Percentiles rank a stretch among this genome's conserved stretches.
These are phyloP conservation scores for Starmerella lactis-condensi DNA, from an alignment of 805 yeast genomes.

Conservation along the genomic window DNA sequence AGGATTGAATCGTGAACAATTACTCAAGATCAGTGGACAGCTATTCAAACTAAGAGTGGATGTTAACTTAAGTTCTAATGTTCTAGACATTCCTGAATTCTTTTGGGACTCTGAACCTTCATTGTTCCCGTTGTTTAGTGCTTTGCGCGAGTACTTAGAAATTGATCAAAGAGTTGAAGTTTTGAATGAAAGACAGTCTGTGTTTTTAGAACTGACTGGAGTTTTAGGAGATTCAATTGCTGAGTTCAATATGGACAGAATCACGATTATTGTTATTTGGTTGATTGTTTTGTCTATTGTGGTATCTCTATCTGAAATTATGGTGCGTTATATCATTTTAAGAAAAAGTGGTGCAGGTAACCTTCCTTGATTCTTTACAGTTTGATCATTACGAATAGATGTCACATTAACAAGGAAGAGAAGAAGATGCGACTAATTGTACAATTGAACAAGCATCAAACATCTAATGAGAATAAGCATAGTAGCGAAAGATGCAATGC, in stretches of 20 bases:
- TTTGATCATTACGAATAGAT: too few species aligned
- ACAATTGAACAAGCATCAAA: slow-evolving; percentile 51
- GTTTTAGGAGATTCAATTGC: slow-evolving; percentile 87
- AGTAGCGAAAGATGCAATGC: slow-evolving; percentile 80
- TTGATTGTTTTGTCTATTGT: slow-evolving; percentile 61
- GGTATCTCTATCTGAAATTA: slow-evolving; percentile 27
- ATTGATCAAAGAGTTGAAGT: slow-evolving; percentile 91
- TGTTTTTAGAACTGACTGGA: slow-evolving; percentile 81
- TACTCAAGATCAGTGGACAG: slow-evolving; percentile 75
- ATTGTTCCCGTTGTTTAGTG: slow-evolving; percentile 74
- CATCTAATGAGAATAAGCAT: slow-evolving; percentile 70
- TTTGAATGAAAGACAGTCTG: slow-evolving; percentile 80
- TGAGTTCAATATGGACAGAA: slow-evolving; percentile 76
- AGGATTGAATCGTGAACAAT: slow-evolving; percentile 68
- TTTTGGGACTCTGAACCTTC: slow-evolving; percentile 95
- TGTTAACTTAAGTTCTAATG: slow-evolving; percentile 76
- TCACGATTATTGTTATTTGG: slow-evolving; percentile 74
- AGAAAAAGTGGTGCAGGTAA: background rate
- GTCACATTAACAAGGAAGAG: too few species aligned
- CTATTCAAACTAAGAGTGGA: slow-evolving; percentile 80
- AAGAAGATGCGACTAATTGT: too few species aligned
- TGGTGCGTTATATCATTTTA: slow-evolving; percentile 13
- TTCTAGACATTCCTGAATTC: slow-evolving; percentile 86
- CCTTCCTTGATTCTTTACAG: too few species aligned
- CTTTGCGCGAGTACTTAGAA: slow-evolving; percentile 80